Base-by-base conservation (phyloP, 148 eudicot genomes). In the Camellia japonica region DNA sequence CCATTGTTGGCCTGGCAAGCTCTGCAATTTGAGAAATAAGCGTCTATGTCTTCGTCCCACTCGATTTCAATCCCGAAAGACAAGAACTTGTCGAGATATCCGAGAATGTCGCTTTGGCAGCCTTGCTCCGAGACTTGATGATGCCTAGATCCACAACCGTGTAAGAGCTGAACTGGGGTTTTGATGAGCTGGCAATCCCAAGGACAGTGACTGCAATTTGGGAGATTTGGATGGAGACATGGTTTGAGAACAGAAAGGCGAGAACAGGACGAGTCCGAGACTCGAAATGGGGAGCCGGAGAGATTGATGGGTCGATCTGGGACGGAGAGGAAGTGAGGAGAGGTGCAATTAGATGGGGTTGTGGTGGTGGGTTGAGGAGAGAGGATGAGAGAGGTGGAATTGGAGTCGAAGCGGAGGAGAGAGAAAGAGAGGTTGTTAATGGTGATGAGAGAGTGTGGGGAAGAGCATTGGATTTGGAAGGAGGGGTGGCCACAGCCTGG, bases 401-500 rank as follows among this genome's bases (percentile, higher is more conserved):
- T 70, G 49, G 90, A 78, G 6, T 81, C 82, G 68, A 65, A 86
- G 38, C 18, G 78, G 79, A 89, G 86, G 87, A 93, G 85, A 68
- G 93, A 83, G 82, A 91, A 95, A 8, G 87, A 13, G 83, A 83
- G 85, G 71, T 87, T 82, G 80, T 86, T 87, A 80, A 90, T 84
- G 74, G 85, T 43, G 62, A 89, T 78, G 82, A 65, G 71, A 67
- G 91, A 66, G 77, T 69, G 81, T 12, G 84, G 82, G 58, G 90
- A 19, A 65, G 78, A 67, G 86, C 86, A 81, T 41, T 79, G 84
- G 84, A 89, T 49, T 54, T 83, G 88, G 80, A 91, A 89, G 4
- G 86, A 80, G 16, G 94, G 97, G 90, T 93, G 97, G 76, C 92
- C 93, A 44, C 90, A 89, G 69, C 89, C 90, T 0, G 89, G 85